phyloP scores from a whole-genome alignment of 148 eudicot species.

The Nepenthes gracilis region DNA sequence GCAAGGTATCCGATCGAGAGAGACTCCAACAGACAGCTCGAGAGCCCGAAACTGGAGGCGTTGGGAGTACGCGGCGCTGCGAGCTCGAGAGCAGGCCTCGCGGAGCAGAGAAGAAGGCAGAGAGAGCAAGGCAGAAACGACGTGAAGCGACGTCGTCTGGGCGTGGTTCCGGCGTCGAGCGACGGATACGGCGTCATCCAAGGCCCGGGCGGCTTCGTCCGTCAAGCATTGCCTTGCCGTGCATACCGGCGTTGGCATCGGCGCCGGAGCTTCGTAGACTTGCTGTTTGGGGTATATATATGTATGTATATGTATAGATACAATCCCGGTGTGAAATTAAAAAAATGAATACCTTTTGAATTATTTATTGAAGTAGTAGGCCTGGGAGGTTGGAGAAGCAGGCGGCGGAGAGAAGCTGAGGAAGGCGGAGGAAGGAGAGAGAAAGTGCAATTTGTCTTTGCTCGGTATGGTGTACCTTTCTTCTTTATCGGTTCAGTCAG shows the following conservation, averaged over 20 bases:
- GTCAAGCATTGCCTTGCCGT: slow-evolving; percentile 80
- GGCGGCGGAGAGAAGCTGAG: too few species aligned
- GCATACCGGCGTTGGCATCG: slow-evolving; percentile 82
- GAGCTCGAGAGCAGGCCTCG: slow-evolving; percentile 58
- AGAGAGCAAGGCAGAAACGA: slow-evolving; percentile 53
- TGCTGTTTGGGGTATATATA: too few species aligned
- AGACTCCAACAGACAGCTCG: slow-evolving; percentile 50
- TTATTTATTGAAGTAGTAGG: too few species aligned
- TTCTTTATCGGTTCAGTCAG: too few species aligned
- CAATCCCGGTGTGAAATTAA: too few species aligned
- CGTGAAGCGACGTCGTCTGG: slow-evolving; percentile 81
- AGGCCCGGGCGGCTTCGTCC: slow-evolving; percentile 40
- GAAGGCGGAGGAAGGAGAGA: too few species aligned
- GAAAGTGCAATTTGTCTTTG: too few species aligned
- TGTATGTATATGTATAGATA: too few species aligned
- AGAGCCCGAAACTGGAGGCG: slow-evolving; percentile 61
- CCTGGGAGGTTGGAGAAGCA: too few species aligned
- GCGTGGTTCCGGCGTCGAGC: slow-evolving; percentile 62
- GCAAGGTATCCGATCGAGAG: slow-evolving; percentile 50
- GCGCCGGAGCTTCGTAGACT: too few species aligned
- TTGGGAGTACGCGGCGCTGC: slow-evolving; percentile 27
- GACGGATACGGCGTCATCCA: slow-evolving; percentile 66
- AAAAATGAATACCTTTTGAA: too few species aligned
- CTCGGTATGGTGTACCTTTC: too few species aligned
- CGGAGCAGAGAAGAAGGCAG: slow-evolving; percentile 48